Percentiles rank a stretch among this genome's conserved stretches.
Evolutionary conservation across 2,329 filamentous ascomycete genomes (phyloP).

Genomic region (Fusarium sp.): DNA sequence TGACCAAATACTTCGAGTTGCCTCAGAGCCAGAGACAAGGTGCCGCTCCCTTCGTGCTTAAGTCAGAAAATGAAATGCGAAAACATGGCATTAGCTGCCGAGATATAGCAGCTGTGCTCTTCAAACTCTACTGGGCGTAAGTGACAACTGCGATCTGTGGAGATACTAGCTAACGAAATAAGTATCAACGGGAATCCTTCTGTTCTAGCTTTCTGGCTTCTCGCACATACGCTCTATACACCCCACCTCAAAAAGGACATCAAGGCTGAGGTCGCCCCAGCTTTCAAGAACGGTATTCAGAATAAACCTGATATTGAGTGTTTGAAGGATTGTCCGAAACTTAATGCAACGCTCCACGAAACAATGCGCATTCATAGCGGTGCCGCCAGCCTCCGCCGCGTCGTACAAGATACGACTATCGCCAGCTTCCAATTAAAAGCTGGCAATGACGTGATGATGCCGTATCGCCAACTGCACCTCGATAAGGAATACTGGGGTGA

Average conservation of each 20-base stretch:
- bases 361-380: background rate
- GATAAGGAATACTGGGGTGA: background rate
- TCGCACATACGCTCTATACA: background rate
- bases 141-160: fast-evolving
- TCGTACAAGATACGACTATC: background rate
- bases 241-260: background rate
- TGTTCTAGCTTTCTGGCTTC: background rate
- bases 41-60: background rate
- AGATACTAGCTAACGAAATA: background rate
- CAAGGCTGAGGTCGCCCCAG: background rate
- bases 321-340: background rate
- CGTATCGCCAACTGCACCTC: background rate
- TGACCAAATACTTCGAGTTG: background rate
- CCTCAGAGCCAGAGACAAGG: background rate
- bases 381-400: background rate
- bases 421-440: background rate
- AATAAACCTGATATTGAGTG: background rate
- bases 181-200: background rate
- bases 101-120: background rate
- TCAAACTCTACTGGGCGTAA: background rate
- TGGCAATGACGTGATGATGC: background rate
- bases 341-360: background rate
- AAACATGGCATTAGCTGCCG: background rate
- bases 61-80: background rate
- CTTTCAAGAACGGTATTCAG: background rate